Evolutionary conservation across 169 alveolate genomes (phyloP).

Genomic region (Pseudocohnilembus persalinus): DNA sequence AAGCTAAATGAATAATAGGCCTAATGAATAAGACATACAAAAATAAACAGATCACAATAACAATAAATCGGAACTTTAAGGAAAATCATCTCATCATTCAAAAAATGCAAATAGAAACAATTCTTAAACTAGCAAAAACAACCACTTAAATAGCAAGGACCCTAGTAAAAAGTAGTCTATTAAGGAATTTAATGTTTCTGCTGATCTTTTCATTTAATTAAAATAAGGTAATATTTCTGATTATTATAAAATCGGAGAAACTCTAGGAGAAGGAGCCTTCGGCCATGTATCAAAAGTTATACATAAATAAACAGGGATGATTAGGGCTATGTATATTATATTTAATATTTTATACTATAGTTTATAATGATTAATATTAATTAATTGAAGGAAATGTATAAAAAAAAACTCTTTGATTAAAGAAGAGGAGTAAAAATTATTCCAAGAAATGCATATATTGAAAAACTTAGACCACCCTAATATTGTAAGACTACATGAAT

Average conservation of each 20-base stretch:
- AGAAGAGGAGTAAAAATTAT: slow-evolving; percentile 41
- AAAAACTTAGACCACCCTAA: slow-evolving; percentile 59
- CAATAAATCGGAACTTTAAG: too few relatives aligned
- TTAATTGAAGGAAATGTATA: not conserved
- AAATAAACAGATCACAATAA: too few relatives aligned
- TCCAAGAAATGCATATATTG: slow-evolving; percentile 48
- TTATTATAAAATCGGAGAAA: not conserved
- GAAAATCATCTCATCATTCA: too few relatives aligned
- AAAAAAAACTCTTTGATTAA: slow-evolving; percentile 37
- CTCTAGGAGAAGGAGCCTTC: slow-evolving; percentile 28
- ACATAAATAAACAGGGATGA: slow-evolving; percentile 49
- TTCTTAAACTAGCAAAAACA: not conserved
- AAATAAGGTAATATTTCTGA: not conserved
- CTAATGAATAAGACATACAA: too few relatives aligned
- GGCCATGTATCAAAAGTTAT: slow-evolving; percentile 49
- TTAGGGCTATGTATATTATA: slow-evolving; percentile 55
- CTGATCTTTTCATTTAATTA: not conserved
- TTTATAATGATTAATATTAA: too few relatives aligned
- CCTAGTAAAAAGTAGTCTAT: not conserved
- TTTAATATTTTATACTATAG: not conserved
- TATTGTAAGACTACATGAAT: slow-evolving; percentile 54
- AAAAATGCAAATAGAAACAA: not conserved
- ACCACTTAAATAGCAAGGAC: not conserved
- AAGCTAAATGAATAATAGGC: too few relatives aligned
- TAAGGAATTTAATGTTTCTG: not conserved